A percentile compares a stretch with the other conserved stretches of the same genome.
Conservation (phyloP, 2,329 filamentous ascomycete genomes). For the Talaromyces sp. region DNA sequence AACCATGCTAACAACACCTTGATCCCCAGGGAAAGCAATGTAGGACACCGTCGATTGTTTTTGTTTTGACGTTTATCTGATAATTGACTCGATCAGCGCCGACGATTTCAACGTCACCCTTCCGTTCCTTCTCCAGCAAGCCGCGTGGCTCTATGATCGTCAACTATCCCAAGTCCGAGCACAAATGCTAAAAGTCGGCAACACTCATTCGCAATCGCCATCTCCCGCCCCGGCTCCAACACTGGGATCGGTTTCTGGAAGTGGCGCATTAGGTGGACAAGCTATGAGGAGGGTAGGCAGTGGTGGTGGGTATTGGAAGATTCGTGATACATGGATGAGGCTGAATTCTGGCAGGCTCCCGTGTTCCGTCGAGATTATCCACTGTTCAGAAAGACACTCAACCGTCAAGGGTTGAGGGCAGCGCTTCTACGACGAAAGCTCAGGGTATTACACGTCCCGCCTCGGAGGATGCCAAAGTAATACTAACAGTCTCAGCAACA, state of each 20-base stretch:
- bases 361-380: slow-evolving; percentile 40
- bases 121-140: slow-evolving; percentile 87
- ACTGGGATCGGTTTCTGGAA: slow-evolving; percentile 42
- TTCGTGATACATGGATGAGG: neutral
- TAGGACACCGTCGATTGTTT: slow-evolving; percentile 44
- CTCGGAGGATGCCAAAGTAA: neutral
- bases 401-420: slow-evolving; percentile 30
- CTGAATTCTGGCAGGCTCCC: slow-evolving; percentile 32
- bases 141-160: slow-evolving; percentile 87
- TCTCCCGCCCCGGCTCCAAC: slow-evolving; percentile 43
- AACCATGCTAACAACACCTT: slow-evolving; percentile 23
- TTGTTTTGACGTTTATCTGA: no score
- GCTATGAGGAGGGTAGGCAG: slow-evolving; percentile 34
- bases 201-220: slow-evolving; percentile 42
- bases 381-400: slow-evolving; percentile 36
- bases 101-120: slow-evolving; percentile 78
- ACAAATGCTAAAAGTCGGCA: slow-evolving; percentile 71
- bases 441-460: slow-evolving; percentile 19
- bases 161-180: slow-evolving; percentile 87
- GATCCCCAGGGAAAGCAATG: slow-evolving; percentile 68
- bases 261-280: slow-evolving; percentile 39
- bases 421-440: slow-evolving; percentile 19
- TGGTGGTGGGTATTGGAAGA: slow-evolving; percentile 28
- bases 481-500: slow-evolving; percentile 15
- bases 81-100: slow-evolving; percentile 52